phyloP scores from a whole-genome alignment of 83 land plant genomes.

The Picea abies region DNA sequence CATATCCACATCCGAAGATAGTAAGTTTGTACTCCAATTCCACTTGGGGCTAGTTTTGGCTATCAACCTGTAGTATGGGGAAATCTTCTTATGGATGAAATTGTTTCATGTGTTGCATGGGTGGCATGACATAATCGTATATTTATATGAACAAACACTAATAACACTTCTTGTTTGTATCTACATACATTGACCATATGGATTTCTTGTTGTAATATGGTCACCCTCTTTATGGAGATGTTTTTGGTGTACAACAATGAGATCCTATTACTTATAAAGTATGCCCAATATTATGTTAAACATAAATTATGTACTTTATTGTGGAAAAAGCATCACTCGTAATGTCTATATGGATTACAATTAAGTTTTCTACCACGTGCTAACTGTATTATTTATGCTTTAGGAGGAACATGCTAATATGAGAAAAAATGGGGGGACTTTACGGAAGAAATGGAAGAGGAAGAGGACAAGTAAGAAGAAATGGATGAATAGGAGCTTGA shows the following conservation, averaged over 20 bases:
- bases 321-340: background rate
- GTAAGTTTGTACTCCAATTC: conserved; percentile 98
- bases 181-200: background rate
- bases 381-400: background rate
- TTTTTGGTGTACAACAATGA: conserved; percentile 81
- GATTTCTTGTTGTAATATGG: conserved; percentile 62
- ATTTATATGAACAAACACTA: background rate
- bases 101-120: conserved; percentile 14
- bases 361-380: background rate
- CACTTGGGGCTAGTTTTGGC: conserved; percentile 96
- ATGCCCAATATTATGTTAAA: background rate
- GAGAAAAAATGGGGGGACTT: conserved; percentile 98
- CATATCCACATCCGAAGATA: conserved; percentile 94
- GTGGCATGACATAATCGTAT: background rate
- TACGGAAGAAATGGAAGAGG: conserved; percentile 96
- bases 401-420: conserved; percentile 96
- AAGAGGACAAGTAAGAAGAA: conserved; percentile 89
- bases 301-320: background rate
- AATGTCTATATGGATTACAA: background rate
- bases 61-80: conserved; percentile 99
- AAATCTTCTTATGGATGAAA: conserved; percentile 99
- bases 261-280: conserved; percentile 87
- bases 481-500: conserved; percentile 86
- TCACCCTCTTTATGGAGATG: conserved; percentile 98
- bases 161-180: conserved; percentile 1